phyloP scores from a whole-genome alignment of 1,284 basidiomycete species.

The Lignosus rhinocerotis region DNA sequence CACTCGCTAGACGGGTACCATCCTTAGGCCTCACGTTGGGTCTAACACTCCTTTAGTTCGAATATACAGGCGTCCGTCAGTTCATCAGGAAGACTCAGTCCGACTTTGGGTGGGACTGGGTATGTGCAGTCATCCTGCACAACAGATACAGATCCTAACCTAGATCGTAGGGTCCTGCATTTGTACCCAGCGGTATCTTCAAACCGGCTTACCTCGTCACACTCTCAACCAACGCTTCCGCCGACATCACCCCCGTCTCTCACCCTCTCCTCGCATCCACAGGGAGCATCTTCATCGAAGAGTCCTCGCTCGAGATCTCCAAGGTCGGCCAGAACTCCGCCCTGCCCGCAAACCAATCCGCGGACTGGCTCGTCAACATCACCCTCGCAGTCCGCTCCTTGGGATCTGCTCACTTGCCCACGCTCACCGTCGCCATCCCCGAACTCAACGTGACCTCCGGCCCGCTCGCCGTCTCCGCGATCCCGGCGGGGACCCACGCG shows the following conservation, averaged over 20 bases:
- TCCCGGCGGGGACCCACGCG: conserved; percentile 35
- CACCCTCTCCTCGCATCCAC: conserved; percentile 30
- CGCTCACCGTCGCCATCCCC: conserved; percentile 45
- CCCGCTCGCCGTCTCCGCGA: conserved; percentile 28
- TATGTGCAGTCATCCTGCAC: conserved; percentile 25
- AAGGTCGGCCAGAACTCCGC: conserved; percentile 49
- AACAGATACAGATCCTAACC: neutral
- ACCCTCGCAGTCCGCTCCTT: conserved; percentile 52
- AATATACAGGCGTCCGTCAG: conserved; percentile 49
- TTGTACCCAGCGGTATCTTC: conserved; percentile 55
- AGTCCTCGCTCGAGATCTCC: conserved; percentile 54
- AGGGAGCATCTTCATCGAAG: conserved; percentile 48
- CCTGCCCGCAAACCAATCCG: conserved; percentile 41
- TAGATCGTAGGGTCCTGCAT: conserved; percentile 51
- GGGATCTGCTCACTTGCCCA: conserved; percentile 34
- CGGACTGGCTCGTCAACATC: conserved; percentile 58
- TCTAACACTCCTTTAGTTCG: conserved; percentile 37
- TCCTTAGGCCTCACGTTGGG: neutral
- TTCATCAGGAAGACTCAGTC: conserved; percentile 54
- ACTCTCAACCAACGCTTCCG: conserved; percentile 32
- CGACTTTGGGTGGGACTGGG: conserved; percentile 67
- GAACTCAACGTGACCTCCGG: conserved; percentile 44
- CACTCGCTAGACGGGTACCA: neutral
- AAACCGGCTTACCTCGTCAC: conserved; percentile 54
- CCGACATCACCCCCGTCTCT: conserved; percentile 7